Conservation (phyloP, 2,329 filamentous ascomycete genomes). For the Didymella arachidicola region DNA sequence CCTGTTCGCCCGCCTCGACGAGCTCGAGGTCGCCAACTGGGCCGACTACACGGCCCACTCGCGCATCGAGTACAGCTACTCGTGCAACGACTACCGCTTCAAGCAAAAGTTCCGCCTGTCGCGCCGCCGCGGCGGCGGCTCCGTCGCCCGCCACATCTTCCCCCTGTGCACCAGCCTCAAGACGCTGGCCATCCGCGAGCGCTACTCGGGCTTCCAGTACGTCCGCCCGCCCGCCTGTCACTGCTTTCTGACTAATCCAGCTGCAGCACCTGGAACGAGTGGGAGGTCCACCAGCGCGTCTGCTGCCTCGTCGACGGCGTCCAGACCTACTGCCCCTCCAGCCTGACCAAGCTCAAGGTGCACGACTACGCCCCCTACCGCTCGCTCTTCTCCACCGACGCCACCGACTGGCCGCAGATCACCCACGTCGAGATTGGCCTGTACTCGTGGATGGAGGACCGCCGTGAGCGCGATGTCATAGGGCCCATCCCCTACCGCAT, state of each 20-base stretch:
- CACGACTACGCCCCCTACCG: conserved; percentile 48
- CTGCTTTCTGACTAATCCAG: conserved; percentile 16
- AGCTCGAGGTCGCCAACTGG: conserved; percentile 49
- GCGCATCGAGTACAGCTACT: conserved; percentile 49
- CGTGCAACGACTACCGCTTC: conserved; percentile 49
- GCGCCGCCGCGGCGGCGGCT: conserved; percentile 45
- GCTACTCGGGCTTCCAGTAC: conserved; percentile 44
- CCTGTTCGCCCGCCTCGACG: conserved; percentile 43
- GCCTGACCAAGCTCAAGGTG: conserved; percentile 43
- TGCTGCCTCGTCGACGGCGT: conserved; percentile 48
- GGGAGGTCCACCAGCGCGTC: conserved; percentile 49
- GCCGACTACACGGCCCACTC: conserved; percentile 48
- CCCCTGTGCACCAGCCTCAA: conserved; percentile 43
- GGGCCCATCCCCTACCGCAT: conserved; percentile 46
- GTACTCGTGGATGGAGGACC: conserved; percentile 48
- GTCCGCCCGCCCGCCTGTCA: background rate
- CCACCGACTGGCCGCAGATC: conserved; percentile 41
- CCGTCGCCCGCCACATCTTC: conserved; percentile 45
- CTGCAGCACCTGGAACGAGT: conserved; percentile 46
- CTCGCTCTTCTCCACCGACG: conserved; percentile 46
- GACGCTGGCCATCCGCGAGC: conserved; percentile 45
- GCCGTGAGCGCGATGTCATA: conserved; percentile 45
- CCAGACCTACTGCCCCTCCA: conserved; percentile 40
- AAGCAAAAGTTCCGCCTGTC: conserved; percentile 47
- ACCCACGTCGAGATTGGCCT: conserved; percentile 44